A percentile compares a stretch with the other conserved stretches of the same genome.
Evolutionary conservation across 306 rosid species (phyloP).

Genomic region (Quercus dentata): DNA sequence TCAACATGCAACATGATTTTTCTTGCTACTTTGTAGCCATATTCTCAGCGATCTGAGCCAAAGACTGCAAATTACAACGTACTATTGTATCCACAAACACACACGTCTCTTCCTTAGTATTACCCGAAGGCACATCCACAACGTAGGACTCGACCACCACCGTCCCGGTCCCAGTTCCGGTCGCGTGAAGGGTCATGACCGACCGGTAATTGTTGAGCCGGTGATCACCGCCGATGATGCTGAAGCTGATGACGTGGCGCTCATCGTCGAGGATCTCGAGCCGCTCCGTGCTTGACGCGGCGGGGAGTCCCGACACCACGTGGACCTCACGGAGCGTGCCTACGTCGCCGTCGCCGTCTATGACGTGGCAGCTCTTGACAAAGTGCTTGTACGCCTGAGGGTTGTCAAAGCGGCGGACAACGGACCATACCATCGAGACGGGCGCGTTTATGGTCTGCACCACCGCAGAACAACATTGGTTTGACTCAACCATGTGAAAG

Average conservation of each 20-base stretch:
- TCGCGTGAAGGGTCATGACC: constrained; percentile 71
- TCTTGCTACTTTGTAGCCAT: constrained; percentile 31
- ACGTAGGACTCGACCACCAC: constrained; percentile 83
- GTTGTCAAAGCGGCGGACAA: constrained; percentile 79
- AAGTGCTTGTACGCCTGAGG: constrained; percentile 93
- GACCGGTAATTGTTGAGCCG: constrained; percentile 77
- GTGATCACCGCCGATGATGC: constrained; percentile 92
- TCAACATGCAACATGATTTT: neutral
- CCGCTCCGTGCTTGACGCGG: constrained; percentile 82
- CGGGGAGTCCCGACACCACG: constrained; percentile 88
- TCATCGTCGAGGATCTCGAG: constrained; percentile 94
- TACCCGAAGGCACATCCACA: constrained; percentile 84
- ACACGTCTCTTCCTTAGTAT: constrained; percentile 88
- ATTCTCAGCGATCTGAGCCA: constrained; percentile 77
- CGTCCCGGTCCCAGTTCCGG: constrained; percentile 46
- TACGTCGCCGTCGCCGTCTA: constrained; percentile 58
- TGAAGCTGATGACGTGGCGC: constrained; percentile 82
- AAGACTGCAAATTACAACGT: constrained; percentile 82
- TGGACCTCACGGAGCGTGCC: constrained; percentile 76
- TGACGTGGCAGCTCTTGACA: constrained; percentile 85
- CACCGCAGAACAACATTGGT: constrained; percentile 77
- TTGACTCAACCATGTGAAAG: constrained; percentile 42
- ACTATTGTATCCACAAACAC: constrained; percentile 88
- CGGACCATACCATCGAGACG: constrained; percentile 70
- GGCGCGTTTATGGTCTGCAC: constrained; percentile 75